Evolutionary conservation across 305 asterid genomes (phyloP), one percentile per base, ranked within the genome.

Genomic region (Solanum hybrid): DNA sequence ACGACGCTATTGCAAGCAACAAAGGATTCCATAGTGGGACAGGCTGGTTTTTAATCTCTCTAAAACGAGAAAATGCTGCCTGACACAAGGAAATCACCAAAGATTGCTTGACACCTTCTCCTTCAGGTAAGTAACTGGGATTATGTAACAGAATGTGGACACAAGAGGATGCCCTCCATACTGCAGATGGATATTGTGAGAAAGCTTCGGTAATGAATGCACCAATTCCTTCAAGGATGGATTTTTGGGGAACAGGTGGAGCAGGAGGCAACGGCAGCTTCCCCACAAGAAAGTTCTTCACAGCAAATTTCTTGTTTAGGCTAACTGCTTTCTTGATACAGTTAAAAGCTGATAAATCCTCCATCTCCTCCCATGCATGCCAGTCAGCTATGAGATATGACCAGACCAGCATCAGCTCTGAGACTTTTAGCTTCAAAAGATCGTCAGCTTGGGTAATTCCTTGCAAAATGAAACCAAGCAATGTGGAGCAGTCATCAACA

Each of bases 351-450:
- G 94, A 89, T 84, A 91, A 66, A 88, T 93, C 94, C 91, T 93
- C 94, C 85, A 86, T 86, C 56, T 91, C 94, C 78, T 93, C 94
- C 94, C 94, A 93, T 36, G 90, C 93, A 87, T 93, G 89, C 94
- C 94, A 93, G 45, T 93, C 91, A 32, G 93, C 90, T 73, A 93
- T 93, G 36, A 89, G 90, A 88, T 93, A 45, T 86, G 94, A 92
- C 94, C 94, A 93, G 69, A 89, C 89, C 66, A 90, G 92, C 90
- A 91, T 82, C 78, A 91, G 80, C 84, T 93, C 92, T 42, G 91
- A 78, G 89, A 93, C 79, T 81, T 88, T 89, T 79, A 91, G 91
- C 90, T 80, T 86, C 91, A 51, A 60, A 60, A 91, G 89, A 34
- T 38, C 89, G 26, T 81, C 79, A 42, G 84, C 89, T 42, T 91